phyloP scores from a whole-genome alignment of 805 yeast genomes.

The Pichia exigua region DNA sequence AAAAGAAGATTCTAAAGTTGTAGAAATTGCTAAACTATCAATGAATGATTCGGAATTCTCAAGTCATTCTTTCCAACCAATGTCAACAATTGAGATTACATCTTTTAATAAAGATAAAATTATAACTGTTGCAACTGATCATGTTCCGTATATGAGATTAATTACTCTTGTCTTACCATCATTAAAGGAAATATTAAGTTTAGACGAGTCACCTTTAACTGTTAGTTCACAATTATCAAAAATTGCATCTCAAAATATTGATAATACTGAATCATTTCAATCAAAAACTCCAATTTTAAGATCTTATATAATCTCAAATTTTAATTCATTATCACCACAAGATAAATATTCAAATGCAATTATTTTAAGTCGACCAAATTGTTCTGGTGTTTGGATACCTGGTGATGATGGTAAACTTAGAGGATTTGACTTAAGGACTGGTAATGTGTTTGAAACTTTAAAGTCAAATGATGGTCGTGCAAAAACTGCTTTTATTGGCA shows the following conservation, averaged over 20 bases:
- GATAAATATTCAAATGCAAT: conserved; percentile 53
- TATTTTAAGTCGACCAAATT: conserved; percentile 24
- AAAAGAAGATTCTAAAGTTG: conserved; percentile 15
- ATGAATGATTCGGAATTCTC: conserved; percentile 69
- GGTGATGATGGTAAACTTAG: conserved; percentile 64
- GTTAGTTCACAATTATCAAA: conserved; percentile 3
- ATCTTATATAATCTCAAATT: conserved; percentile 34
- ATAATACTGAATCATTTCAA: conserved; percentile 17
- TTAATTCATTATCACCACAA: conserved; percentile 53
- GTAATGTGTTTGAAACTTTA: conserved; percentile 28
- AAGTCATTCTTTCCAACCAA: conserved; percentile 54
- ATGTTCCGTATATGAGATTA: conserved; percentile 68
- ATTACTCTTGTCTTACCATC: conserved; percentile 44
- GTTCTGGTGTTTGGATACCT: conserved; percentile 53
- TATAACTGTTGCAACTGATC: conserved; percentile 65
- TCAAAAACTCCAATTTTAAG: conserved; percentile 25
- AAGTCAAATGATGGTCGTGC: conserved; percentile 40
- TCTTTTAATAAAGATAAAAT: conserved; percentile 14
- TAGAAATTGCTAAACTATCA: conserved; percentile 41
- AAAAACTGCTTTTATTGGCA: conserved; percentile 32
- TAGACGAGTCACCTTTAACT: not conserved
- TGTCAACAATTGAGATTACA: conserved; percentile 30
- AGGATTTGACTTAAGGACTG: conserved; percentile 46
- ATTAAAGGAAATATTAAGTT: conserved; percentile 14
- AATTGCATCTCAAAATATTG: not conserved